Evolutionary conservation across 129 eudicot genomes (phyloP).

Genomic region (Glebionis coronaria): DNA sequence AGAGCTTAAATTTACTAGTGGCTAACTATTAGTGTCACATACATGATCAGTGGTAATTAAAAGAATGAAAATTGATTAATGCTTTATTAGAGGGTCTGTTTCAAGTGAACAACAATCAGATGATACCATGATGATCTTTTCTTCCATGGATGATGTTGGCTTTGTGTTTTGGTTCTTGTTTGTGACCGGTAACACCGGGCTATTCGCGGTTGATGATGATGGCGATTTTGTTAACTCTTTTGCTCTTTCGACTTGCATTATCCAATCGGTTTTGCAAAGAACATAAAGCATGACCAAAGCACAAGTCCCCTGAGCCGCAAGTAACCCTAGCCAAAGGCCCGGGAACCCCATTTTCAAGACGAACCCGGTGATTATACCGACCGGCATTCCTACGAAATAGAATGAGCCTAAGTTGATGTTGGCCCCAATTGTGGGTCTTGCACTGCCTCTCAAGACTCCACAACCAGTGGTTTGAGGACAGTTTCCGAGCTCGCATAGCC

Average conservation of each 20-base stretch:
- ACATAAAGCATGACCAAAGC: constrained; percentile 42
- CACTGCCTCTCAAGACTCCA: constrained; percentile 72
- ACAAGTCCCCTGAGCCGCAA: constrained; percentile 62
- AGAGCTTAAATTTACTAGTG: neutral
- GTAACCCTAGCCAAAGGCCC: constrained; percentile 72
- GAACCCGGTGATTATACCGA: constrained; percentile 54
- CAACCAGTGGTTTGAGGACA: constrained; percentile 76
- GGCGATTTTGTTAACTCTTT: constrained; percentile 37
- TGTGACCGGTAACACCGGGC: constrained; percentile 7
- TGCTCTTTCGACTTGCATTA: constrained; percentile 43
- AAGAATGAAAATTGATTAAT: constrained; percentile 12
- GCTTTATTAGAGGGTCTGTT: constrained; percentile 27
- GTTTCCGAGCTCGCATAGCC: constrained; percentile 81
- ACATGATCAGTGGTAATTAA: constrained; percentile 5
- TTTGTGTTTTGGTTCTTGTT: constrained; percentile 13
- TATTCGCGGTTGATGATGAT: constrained; percentile 14
- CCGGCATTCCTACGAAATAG: constrained; percentile 66
- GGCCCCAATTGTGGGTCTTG: constrained; percentile 57
- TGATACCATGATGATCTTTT: constrained; percentile 23
- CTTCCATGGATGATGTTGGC: constrained; percentile 18
- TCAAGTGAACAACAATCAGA: constrained; percentile 20
- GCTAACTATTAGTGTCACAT: constrained; percentile 23
- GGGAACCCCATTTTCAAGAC: constrained; percentile 46
- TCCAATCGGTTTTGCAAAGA: constrained; percentile 61
- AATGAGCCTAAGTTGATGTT: constrained; percentile 58